Conservation (phyloP, 805 yeast species). For the Metschnikowia corniflorae region DNA sequence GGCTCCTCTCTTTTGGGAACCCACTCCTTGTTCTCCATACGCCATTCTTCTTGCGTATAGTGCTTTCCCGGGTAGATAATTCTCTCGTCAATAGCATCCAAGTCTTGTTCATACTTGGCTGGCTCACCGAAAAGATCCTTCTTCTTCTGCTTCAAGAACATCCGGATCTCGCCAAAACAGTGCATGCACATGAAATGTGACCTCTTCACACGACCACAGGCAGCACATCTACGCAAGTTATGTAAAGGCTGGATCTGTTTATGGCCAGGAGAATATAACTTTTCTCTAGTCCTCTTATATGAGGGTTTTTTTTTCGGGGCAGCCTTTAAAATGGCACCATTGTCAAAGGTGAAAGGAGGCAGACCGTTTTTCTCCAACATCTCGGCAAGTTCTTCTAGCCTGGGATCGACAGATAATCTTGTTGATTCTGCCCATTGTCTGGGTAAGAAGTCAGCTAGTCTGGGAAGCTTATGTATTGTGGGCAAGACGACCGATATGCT, state of each 20-base stretch:
- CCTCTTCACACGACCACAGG: slow-evolving; percentile 90
- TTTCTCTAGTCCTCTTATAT: slow-evolving; percentile 77
- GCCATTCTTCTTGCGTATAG: slow-evolving; percentile 31
- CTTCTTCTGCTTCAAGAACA: slow-evolving; percentile 60
- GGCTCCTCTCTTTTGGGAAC: slow-evolving; percentile 43
- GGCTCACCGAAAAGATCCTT: slow-evolving; percentile 25
- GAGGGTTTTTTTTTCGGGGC: slow-evolving; percentile 94
- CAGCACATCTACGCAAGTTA: slow-evolving; percentile 85
- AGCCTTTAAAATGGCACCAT: slow-evolving; percentile 72
- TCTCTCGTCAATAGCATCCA: slow-evolving; percentile 59
- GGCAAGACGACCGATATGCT: slow-evolving; percentile 15
- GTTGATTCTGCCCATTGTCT: slow-evolving; percentile 4
- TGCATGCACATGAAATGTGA: slow-evolving; percentile 90
- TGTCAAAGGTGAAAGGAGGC: slow-evolving; percentile 48
- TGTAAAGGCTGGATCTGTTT: slow-evolving; percentile 75
- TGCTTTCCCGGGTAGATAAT: slow-evolving; percentile 73
- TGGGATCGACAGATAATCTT: slow-evolving; percentile 18
- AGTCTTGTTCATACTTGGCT: slow-evolving; percentile 39
- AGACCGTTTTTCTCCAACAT: slow-evolving; percentile 33
- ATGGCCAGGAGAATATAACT: slow-evolving; percentile 76
- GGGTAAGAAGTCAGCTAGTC: slow-evolving; percentile 15
- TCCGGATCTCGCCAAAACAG: slow-evolving; percentile 79
- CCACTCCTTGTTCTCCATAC: slow-evolving; percentile 40
- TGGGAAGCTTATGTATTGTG: slow-evolving; percentile 13
- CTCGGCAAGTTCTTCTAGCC: slow-evolving; percentile 37